phyloP scores from a whole-genome alignment of 345 rosid species.

The Aethionema arabicum region DNA sequence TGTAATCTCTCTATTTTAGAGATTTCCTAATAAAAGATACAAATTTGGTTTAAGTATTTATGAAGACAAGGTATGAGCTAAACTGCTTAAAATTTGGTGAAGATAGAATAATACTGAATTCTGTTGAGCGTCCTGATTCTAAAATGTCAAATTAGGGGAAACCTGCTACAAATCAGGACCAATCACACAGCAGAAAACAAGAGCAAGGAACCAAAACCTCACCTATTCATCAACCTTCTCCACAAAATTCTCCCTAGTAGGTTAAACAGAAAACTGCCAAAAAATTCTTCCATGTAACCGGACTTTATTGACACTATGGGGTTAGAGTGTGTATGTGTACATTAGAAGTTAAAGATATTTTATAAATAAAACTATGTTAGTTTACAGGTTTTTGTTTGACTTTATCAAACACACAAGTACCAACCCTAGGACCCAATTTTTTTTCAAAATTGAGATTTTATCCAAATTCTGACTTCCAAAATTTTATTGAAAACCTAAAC shows the following conservation, averaged over 20 bases:
- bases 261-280: constrained; percentile 38
- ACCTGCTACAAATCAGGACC: constrained; percentile 49
- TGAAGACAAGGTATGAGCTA: constrained; percentile 34
- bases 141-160: constrained; percentile 38
- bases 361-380: background rate
- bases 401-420: constrained; percentile 27
- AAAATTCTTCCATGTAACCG: constrained; percentile 2
- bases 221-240: constrained; percentile 35
- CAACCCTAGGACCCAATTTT: constrained; percentile 23
- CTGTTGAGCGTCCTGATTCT: constrained; percentile 54
- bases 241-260: constrained; percentile 32
- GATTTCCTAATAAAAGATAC: constrained; percentile 17
- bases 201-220: constrained; percentile 27
- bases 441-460: background rate
- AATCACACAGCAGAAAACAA: constrained; percentile 15
- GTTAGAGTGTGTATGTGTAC: background rate
- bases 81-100: constrained; percentile 50
- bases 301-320: background rate
- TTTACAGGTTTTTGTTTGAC: constrained; percentile 24
- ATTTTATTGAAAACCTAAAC: too few relatives aligned
- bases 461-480: too few relatives aligned
- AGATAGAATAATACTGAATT: constrained; percentile 36
- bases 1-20: constrained; percentile 29
- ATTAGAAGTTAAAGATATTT: background rate
- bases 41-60: constrained; percentile 20